phyloP scores from a whole-genome alignment of 2,329 filamentous ascomycete species.

The Nannizziopsis arthrosporioides region DNA sequence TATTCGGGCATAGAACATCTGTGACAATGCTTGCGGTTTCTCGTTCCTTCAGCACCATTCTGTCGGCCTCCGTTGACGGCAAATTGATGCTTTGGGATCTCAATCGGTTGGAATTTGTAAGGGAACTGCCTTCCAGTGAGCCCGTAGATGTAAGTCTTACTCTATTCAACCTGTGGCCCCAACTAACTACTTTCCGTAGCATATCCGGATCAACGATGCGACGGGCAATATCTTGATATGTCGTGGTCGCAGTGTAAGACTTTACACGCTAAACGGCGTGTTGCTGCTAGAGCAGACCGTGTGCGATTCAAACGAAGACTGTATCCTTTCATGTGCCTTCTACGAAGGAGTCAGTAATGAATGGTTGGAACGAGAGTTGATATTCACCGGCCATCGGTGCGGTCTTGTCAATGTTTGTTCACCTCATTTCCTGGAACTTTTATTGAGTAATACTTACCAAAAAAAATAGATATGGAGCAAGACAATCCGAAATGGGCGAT shows the following conservation, averaged over 20 bases:
- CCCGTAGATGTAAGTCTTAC: conserved; percentile 34
- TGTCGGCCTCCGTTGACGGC: conserved; percentile 72
- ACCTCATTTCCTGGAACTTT: not conserved
- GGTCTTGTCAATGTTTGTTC: conserved; percentile 61
- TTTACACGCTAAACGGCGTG: conserved; percentile 83
- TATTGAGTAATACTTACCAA: not conserved
- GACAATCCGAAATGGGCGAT: conserved; percentile 49
- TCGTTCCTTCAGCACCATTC: conserved; percentile 74
- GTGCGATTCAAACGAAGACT: conserved; percentile 60
- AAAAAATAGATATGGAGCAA: conserved; percentile 44
- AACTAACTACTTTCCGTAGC: conserved; percentile 36
- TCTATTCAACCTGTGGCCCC: not conserved
- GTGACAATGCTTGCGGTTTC: conserved; percentile 75
- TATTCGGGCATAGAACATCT: conserved; percentile 82
- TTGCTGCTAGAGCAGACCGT: conserved; percentile 71
- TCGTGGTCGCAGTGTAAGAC: conserved; percentile 57
- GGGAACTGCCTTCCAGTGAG: conserved; percentile 52
- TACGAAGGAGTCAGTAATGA: conserved; percentile 87
- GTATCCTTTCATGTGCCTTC: conserved; percentile 71
- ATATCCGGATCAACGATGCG: conserved; percentile 76
- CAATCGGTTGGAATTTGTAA: conserved; percentile 76
- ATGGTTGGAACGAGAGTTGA: conserved; percentile 73
- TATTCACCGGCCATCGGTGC: conserved; percentile 78
- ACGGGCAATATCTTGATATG: conserved; percentile 83
- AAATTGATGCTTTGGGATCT: conserved; percentile 87